phyloP scores from a whole-genome alignment of 805 yeast genomes.

The Kodamaea jinghongensis region DNA sequence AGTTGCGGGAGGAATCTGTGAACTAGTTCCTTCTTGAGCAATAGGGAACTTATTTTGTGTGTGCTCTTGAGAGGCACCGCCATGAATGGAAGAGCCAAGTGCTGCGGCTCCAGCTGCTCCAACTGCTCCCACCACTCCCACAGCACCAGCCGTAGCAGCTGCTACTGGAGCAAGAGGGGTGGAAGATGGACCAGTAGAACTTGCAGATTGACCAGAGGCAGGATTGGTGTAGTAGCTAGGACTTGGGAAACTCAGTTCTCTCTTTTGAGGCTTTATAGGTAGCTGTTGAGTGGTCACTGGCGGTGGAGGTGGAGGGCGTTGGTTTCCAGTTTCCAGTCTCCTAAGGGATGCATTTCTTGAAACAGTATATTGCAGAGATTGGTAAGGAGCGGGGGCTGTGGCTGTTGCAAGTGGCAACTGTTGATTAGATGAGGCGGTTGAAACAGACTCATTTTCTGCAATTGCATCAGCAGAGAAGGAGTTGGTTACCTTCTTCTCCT shows the following conservation, averaged over 20 bases:
- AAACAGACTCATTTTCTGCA: conserved; percentile 33
- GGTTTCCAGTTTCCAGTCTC: conserved; percentile 10
- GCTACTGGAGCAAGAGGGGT: no score
- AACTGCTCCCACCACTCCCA: neutral
- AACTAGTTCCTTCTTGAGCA: neutral
- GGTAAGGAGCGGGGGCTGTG: no score
- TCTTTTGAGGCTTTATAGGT: neutral
- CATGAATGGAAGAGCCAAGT: neutral
- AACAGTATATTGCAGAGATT: conserved; percentile 6
- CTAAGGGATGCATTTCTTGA: conserved; percentile 13
- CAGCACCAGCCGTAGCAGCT: neutral
- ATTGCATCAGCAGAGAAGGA: conserved; percentile 21
- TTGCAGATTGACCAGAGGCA: neutral
- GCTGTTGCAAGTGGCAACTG: conserved; percentile 8
- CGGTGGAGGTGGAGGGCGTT: conserved; percentile 3
- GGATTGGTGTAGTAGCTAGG: conserved; percentile 12
- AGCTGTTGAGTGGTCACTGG: neutral
- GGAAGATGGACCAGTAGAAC: no score
- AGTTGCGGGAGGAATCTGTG: neutral
- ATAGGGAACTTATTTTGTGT: neutral
- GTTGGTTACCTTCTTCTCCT: conserved; percentile 29
- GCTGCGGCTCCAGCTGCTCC: neutral
- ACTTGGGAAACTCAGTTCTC: conserved; percentile 7
- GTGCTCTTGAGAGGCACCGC: neutral
- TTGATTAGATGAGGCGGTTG: conserved; percentile 16